Evolutionary conservation across 768 basidiomycete genomes (phyloP).

Genomic region (Lactifluus rugatus): DNA sequence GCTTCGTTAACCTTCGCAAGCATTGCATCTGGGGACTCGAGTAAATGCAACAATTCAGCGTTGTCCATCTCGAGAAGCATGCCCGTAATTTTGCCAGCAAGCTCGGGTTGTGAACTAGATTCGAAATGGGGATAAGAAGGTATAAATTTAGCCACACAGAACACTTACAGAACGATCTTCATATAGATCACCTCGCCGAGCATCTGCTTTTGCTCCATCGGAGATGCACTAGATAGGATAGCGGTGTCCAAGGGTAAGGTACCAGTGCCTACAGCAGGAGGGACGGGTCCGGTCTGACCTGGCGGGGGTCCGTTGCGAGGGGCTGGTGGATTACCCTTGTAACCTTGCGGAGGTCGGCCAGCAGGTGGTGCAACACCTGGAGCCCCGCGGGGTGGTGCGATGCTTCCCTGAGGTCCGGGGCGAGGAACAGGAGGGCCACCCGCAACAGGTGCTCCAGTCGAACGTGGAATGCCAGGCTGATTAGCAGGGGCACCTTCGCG

Average conservation of each 20-base stretch:
- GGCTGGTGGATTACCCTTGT: slow-evolving; percentile 27
- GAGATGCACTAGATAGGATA: slow-evolving; percentile 46
- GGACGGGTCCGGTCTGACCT: slow-evolving; percentile 31
- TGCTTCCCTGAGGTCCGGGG: slow-evolving; percentile 40
- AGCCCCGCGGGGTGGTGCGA: slow-evolving; percentile 39
- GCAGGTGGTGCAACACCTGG: slow-evolving; percentile 38
- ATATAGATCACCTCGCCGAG: slow-evolving; percentile 94
- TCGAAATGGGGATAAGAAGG: slow-evolving; percentile 12
- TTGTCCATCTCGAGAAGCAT: slow-evolving; percentile 99
- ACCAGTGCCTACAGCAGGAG: slow-evolving; percentile 34
- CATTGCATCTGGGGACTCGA: slow-evolving; percentile 77
- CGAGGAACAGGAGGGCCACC: slow-evolving; percentile 44
- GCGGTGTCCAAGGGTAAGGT: slow-evolving; percentile 53
- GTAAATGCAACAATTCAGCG: slow-evolving; percentile 77
- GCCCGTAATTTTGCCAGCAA: slow-evolving; percentile 97
- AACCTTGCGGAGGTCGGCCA: slow-evolving; percentile 28
- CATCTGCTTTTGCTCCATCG: slow-evolving; percentile 97
- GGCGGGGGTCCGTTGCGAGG: slow-evolving; percentile 27
- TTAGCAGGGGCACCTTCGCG: slow-evolving; percentile 59
- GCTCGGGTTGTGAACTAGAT: slow-evolving; percentile 69
- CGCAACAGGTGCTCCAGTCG: slow-evolving; percentile 46
- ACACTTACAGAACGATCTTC: slow-evolving; percentile 68
- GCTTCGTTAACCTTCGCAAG: slow-evolving; percentile 89
- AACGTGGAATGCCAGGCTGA: slow-evolving; percentile 44
- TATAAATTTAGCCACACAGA: slow-evolving; percentile 14